Percentiles rank a stretch among this genome's conserved stretches.
Evolutionary conservation across 1,139 yeast species (phyloP).

Genomic region (Yamadazyma triangularis): DNA sequence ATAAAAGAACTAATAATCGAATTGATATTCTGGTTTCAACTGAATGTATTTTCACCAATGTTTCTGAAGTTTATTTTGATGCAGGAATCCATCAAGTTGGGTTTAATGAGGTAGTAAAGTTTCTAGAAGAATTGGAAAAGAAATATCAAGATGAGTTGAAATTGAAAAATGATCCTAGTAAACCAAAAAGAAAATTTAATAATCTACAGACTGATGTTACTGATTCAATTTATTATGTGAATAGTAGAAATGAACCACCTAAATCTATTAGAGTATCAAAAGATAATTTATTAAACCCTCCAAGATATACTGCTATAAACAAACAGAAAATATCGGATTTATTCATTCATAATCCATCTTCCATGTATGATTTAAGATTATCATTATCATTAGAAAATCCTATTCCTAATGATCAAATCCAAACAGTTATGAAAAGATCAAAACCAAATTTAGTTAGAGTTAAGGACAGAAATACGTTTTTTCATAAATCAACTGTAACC

Average conservation of each 20-base stretch:
- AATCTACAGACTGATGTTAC: conserved; percentile 39
- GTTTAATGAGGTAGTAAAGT: conserved; percentile 55
- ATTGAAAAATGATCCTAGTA: conserved; percentile 19
- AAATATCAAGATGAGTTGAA: conserved; percentile 38
- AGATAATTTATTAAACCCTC: conserved; percentile 56
- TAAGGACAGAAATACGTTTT: conserved; percentile 60
- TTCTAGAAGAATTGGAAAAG: conserved; percentile 52
- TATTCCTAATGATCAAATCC: conserved; percentile 50
- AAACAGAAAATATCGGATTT: conserved; percentile 71
- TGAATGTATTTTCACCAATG: conserved; percentile 62
- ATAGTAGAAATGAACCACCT: conserved; percentile 49
- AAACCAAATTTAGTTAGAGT: conserved; percentile 52
- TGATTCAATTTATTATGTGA: conserved; percentile 35
- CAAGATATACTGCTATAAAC: conserved; percentile 64
- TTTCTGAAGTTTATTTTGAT: conserved; percentile 56
- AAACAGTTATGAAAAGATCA: conserved; percentile 30
- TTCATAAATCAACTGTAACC: conserved; percentile 66
- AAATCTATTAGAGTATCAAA: conserved; percentile 59
- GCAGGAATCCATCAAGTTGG: conserved; percentile 70
- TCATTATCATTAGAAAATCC: conserved; percentile 78
- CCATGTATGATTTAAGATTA: conserved; percentile 70
- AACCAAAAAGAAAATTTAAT: conserved; percentile 37
- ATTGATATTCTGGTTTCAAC: conserved; percentile 69
- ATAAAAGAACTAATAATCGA: conserved; percentile 60
- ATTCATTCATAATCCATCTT: conserved; percentile 69